Percentiles rank a stretch among this genome's conserved stretches.
phyloP scores from a whole-genome alignment of 2,329 filamentous ascomycete species.

The Paramyrothecium roridum region DNA sequence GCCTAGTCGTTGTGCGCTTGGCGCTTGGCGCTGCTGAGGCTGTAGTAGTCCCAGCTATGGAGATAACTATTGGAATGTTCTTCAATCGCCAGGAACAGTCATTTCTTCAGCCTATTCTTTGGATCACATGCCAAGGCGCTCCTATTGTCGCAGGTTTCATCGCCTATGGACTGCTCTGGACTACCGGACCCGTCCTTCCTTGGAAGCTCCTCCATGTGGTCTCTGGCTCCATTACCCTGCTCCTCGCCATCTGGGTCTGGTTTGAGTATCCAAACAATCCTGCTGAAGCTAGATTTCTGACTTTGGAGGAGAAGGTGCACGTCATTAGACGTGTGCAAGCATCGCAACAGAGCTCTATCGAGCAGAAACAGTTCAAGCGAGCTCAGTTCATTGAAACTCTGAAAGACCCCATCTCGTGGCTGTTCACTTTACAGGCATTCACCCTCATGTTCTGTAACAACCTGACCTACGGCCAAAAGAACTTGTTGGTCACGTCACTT shows the following conservation, averaged over 20 bases:
- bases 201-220: constrained; percentile 38
- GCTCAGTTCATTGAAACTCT: constrained; percentile 23
- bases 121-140: constrained; percentile 26
- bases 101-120: constrained; percentile 28
- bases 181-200: constrained; percentile 22
- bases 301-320: constrained; percentile 36
- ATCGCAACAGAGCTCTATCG: constrained; percentile 30
- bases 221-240: constrained; percentile 29
- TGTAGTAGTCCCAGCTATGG: constrained; percentile 34
- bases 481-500: constrained; percentile 28
- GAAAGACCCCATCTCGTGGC: constrained; percentile 25
- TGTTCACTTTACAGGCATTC: constrained; percentile 25
- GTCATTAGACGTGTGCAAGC: constrained; percentile 27
- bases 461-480: constrained; percentile 35
- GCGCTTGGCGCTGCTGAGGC: constrained; percentile 31
- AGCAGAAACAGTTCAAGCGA: constrained; percentile 32
- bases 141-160: constrained; percentile 35
- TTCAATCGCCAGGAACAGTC: constrained; percentile 31
- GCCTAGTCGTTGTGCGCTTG: constrained; percentile 30
- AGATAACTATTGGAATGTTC: constrained; percentile 37
- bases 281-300: constrained; percentile 32
- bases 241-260: constrained; percentile 29
- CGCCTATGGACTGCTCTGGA: constrained; percentile 37
- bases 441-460: constrained; percentile 34
- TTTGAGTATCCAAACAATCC: constrained; percentile 35